A percentile compares a stretch with the other conserved stretches of the same genome.
Conservation (phyloP, 2,329 filamentous ascomycete genomes). For the Colletotrichum zoysiae region DNA sequence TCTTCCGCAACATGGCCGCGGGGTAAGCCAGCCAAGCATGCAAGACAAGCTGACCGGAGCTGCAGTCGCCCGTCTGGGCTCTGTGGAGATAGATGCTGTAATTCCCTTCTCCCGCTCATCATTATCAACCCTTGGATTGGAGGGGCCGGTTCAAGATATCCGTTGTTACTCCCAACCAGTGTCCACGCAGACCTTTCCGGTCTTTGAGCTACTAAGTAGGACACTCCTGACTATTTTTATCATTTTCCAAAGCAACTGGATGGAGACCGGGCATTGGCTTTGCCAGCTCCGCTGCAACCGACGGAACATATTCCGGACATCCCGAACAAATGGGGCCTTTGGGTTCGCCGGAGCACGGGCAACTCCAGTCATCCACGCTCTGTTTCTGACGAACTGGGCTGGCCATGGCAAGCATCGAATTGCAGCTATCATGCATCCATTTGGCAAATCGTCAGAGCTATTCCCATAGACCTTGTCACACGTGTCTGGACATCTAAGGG, state of each 20-base stretch:
- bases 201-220: constrained; percentile 46
- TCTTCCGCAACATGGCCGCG: constrained; percentile 46
- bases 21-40: constrained; percentile 28
- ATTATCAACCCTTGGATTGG: constrained; percentile 60
- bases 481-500: constrained; percentile 55
- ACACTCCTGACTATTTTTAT: constrained; percentile 48
- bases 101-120: constrained; percentile 57
- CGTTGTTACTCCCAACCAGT: constrained; percentile 50
- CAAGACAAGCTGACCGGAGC: constrained; percentile 43
- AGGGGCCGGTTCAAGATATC: constrained; percentile 56
- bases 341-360: constrained; percentile 52
- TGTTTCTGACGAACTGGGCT: constrained; percentile 47
- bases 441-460: constrained; percentile 44
- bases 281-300: constrained; percentile 45
- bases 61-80: constrained; percentile 38
- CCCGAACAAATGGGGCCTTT: constrained; percentile 52
- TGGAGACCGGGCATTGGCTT: constrained; percentile 52
- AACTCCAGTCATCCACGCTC: constrained; percentile 49
- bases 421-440: constrained; percentile 13
- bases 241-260: constrained; percentile 47
- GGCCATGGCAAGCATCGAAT: constrained; percentile 47
- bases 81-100: constrained; percentile 47
- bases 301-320: constrained; percentile 49
- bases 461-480: constrained; percentile 53
- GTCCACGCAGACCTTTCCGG: constrained; percentile 48